phyloP scores from a whole-genome alignment of 768 basidiomycete species.

The Porphyrellus cyaneotinctus region DNA sequence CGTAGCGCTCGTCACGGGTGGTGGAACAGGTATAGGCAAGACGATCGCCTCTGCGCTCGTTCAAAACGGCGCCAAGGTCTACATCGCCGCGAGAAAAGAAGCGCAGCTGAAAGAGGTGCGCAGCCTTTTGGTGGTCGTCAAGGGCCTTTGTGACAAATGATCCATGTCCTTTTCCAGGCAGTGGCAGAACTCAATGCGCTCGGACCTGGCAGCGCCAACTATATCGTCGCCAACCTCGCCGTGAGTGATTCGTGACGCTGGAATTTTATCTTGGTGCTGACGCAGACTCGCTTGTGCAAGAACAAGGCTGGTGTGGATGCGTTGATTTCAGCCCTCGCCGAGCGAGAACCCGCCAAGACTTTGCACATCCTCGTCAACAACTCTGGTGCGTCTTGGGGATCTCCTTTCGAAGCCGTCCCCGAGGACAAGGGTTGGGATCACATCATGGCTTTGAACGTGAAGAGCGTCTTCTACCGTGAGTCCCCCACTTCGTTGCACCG shows the following conservation, averaged over 20 bases:
- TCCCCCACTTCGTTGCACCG: background rate
- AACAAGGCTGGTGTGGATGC: conserved; percentile 76
- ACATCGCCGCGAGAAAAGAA: conserved; percentile 86
- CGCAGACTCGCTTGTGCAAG: conserved; percentile 35
- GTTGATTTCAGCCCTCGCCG: conserved; percentile 63
- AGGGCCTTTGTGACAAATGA: background rate
- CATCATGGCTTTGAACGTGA: conserved; percentile 79
- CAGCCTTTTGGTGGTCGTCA: conserved; percentile 32
- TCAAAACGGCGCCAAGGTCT: conserved; percentile 83
- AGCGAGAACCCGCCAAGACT: conserved; percentile 53
- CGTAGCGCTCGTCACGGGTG: conserved; percentile 75
- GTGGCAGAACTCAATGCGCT: conserved; percentile 56
- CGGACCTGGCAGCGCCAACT: conserved; percentile 60
- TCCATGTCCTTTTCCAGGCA: conserved; percentile 34
- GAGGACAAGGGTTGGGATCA: conserved; percentile 87
- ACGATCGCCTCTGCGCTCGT: conserved; percentile 82
- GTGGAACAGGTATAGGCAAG: conserved; percentile 78
- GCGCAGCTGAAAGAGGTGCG: conserved; percentile 68
- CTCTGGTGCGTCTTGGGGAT: conserved; percentile 78
- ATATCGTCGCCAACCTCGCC: conserved; percentile 69
- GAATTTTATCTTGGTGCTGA: background rate
- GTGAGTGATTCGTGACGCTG: conserved; percentile 41
- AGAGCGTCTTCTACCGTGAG: conserved; percentile 78
- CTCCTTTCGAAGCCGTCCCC: conserved; percentile 62
- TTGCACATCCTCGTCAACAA: conserved; percentile 85